Conservation (phyloP, 257 asterid genomes). For the Mentha longifolia region DNA sequence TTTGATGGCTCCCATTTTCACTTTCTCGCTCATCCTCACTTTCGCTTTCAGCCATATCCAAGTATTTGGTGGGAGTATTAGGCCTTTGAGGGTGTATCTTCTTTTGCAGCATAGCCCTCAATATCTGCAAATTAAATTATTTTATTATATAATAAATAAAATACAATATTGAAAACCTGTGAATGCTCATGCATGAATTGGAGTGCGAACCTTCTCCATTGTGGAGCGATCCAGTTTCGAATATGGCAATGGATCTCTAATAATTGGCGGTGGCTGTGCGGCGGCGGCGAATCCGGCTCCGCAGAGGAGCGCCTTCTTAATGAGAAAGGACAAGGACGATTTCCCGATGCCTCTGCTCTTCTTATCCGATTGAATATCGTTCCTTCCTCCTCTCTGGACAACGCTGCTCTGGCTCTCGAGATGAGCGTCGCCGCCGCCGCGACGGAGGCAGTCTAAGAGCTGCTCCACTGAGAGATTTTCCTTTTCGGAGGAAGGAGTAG, state of each 20-base stretch:
- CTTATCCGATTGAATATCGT: constrained; percentile 37
- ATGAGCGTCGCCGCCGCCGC: constrained; percentile 28
- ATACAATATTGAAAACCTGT: no score
- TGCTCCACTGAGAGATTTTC: constrained; percentile 39
- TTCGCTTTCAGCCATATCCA: constrained; percentile 43
- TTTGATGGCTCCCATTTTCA: constrained; percentile 36
- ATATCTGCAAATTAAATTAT: constrained; percentile 44
- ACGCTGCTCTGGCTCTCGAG: constrained; percentile 34
- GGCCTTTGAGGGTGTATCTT: constrained; percentile 68
- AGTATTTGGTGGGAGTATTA: constrained; percentile 45
- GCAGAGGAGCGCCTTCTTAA: constrained; percentile 62
- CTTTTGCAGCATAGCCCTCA: constrained; percentile 68
- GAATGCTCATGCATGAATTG: no score
- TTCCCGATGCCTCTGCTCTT: constrained; percentile 44
- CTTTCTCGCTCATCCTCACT: constrained; percentile 38
- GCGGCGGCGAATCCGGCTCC: constrained; percentile 43
- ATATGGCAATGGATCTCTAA: constrained; percentile 56
- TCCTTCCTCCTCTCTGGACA: constrained; percentile 36
- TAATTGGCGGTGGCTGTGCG: constrained; percentile 37
- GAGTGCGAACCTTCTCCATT: constrained; percentile 62
- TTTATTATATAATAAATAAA: no score
- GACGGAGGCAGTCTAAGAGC: constrained; percentile 38
- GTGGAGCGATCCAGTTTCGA: constrained; percentile 55
- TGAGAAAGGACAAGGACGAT: constrained; percentile 57
- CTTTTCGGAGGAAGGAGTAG: neutral